Percentiles rank a stretch among this genome's conserved stretches.
These are phyloP conservation scores for Aspergillus sp. DNA, from an alignment of 2,329 filamentous ascomycete genomes.

Conservation along the genomic window DNA sequence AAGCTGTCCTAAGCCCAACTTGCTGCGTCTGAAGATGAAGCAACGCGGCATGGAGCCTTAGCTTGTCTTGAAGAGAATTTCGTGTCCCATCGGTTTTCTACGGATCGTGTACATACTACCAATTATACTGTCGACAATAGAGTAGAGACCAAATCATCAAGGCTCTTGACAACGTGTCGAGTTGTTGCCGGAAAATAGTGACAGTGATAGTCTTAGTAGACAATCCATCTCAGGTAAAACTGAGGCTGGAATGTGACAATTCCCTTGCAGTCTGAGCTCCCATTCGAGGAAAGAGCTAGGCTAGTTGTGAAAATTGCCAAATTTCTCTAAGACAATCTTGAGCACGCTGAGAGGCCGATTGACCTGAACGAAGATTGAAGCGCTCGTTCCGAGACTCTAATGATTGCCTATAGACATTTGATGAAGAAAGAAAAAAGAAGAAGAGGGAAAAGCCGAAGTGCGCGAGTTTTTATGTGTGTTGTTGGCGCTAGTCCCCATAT, in stretches of 20 bases:
- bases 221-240: neutral
- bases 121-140: neutral
- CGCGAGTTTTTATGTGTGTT: conserved; percentile 31
- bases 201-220: neutral
- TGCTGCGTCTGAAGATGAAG: conserved; percentile 82
- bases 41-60: conserved; percentile 58
- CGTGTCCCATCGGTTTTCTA: neutral
- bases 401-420: conserved; percentile 75
- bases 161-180: neutral
- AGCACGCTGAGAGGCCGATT: conserved; percentile 86
- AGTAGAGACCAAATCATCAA: neutral
- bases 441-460: conserved; percentile 36
- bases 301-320: conserved; percentile 72
- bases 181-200: neutral
- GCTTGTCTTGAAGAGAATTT: neutral
- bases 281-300: conserved; percentile 59
- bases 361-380: conserved; percentile 88
- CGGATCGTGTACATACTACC: conserved; percentile 11
- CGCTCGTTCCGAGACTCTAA: conserved; percentile 99
- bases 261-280: conserved; percentile 54
- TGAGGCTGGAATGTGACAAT: conserved; percentile 43
- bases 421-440: conserved; percentile 52
- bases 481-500: conserved; percentile 33
- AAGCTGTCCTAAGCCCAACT: conserved; percentile 80
- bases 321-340: conserved; percentile 89